These are phyloP conservation scores for Fagopyrum esculentum DNA, from an alignment of 148 eudicot genomes.

Conservation along the genomic window DNA sequence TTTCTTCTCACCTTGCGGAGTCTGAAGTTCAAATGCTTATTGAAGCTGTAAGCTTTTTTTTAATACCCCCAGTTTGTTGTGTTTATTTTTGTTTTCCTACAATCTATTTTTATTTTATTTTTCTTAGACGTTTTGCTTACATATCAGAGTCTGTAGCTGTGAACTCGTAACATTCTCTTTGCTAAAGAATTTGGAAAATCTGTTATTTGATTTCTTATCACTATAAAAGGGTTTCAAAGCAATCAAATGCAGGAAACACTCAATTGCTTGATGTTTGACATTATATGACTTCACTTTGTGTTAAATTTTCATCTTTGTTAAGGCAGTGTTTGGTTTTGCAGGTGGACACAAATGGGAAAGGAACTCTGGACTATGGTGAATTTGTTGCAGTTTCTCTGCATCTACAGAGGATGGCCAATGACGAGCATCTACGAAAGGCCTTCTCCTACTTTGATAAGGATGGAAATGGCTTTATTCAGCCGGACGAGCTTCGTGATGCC, in stretches of 20 bases:
- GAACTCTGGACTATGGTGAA: conserved; percentile 81
- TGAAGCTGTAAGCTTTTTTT: conserved; percentile 71
- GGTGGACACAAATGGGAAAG: conserved; percentile 79
- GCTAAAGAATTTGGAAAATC: neutral
- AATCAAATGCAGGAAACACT: neutral
- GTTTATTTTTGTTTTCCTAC: neutral
- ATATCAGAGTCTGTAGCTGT: neutral
- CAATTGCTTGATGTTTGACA: neutral
- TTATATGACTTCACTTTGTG: neutral
- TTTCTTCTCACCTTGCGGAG: conserved; percentile 65
- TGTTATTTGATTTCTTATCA: neutral
- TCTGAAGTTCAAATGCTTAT: conserved; percentile 85
- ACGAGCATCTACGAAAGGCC: conserved; percentile 87
- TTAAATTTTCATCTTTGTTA: neutral
- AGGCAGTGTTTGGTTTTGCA: conserved; percentile 20
- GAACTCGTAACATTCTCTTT: neutral
- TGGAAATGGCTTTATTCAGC: conserved; percentile 75
- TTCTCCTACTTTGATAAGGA: conserved; percentile 86
- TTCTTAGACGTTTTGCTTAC: neutral
- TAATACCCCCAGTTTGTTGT: neutral
- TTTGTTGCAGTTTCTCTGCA: conserved; percentile 84
- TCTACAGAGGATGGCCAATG: conserved; percentile 73
- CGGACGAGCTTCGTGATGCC: conserved; percentile 73
- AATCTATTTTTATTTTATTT: neutral
- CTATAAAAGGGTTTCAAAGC: neutral